phyloP scores from a whole-genome alignment of 2,329 filamentous ascomycete genomes.

The Magnaporthiopsis incrustans region DNA sequence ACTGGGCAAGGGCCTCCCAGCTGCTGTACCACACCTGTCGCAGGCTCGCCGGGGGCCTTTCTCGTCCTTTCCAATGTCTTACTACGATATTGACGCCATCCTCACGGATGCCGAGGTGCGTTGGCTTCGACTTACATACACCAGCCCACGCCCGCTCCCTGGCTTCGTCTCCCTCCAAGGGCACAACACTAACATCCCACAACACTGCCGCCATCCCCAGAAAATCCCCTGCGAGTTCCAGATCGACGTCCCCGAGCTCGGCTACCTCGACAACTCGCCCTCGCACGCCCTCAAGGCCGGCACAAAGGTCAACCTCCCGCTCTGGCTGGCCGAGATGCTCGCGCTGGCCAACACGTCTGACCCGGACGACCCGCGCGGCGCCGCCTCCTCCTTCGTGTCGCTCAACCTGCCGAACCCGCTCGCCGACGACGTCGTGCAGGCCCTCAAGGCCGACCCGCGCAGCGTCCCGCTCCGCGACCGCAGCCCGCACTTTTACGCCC shows the following conservation, averaged over 20 bases:
- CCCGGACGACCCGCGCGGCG: constrained; percentile 12
- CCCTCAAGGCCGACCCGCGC: constrained; percentile 81
- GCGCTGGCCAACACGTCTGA: constrained; percentile 51
- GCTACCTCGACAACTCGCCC: constrained; percentile 81
- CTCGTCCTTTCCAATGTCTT: constrained; percentile 45
- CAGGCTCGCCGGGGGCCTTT: neutral
- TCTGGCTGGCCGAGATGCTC: constrained; percentile 95
- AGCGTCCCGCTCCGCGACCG: constrained; percentile 77
- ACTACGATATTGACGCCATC: constrained; percentile 80
- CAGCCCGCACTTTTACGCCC: constrained; percentile 79
- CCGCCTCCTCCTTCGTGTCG: constrained; percentile 53
- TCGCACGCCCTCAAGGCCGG: constrained; percentile 64
- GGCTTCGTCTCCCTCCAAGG: too few relatives aligned
- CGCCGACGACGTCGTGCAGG: constrained; percentile 73
- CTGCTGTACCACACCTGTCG: too few relatives aligned
- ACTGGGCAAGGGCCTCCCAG: neutral
- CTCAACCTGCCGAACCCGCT: constrained; percentile 76
- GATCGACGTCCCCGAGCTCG: constrained; percentile 76
- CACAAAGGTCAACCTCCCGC: constrained; percentile 72
- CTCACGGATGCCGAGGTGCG: constrained; percentile 72
- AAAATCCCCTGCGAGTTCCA: constrained; percentile 97
- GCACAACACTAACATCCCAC: too few relatives aligned
- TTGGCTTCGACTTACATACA: neutral
- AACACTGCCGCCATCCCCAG: constrained; percentile 32
- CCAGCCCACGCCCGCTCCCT: too few relatives aligned